Base-by-base conservation (phyloP, 176 grass and related monocot species). In the Oryza glaberrima region DNA sequence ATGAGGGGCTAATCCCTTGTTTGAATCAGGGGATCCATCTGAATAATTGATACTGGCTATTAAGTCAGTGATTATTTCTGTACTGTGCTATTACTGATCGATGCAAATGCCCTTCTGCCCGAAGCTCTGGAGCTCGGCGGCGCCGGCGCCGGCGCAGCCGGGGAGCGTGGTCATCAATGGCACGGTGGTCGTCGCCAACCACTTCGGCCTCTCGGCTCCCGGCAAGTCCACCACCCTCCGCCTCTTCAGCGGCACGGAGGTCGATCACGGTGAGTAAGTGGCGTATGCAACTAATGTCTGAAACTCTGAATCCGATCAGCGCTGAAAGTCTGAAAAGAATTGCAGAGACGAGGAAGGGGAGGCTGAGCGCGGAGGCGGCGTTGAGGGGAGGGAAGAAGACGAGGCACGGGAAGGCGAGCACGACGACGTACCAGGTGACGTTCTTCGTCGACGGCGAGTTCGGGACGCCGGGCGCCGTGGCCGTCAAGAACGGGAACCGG, bases 161-260 rank as follows among this genome's bases (percentile, higher is more conserved):
- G 81, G 68, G n/a, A 68, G 79, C 56, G 19, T 81, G 4, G 76
- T 67, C 78, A 67, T 90, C 84, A 77, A 87, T 78, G 96, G 91
- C 79, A 88, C 81, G 28, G 90, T 94, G 26, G 88, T 99, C 38
- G 82, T 99, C 19, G n/a, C 78, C 58, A 56, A 82, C 51, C 89
- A 79, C 19, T 86, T 73, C 0, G 51, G 90, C 2, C 73, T 76
- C 4, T 86, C 88, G 7, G 9, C 28, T 35, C 85, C 91, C 3
- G 86, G 91, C 40, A 82, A 90, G 75, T 90, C 84, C 46, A 94
- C 91, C 70, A 91, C 85, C 12, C 45, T 99, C 20, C 76, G 90
- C 17, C 85, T 99, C 4, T 92, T 89, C 83, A 99, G 96, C 88
- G 75, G 81, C 83, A 91, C 91, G 9, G 86, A 94, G 77, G 36